A percentile compares a stretch with the other conserved stretches of the same genome.
These are phyloP conservation scores for Cryoendolithus antarcticus DNA, from an alignment of 2,329 filamentous ascomycete genomes.

Conservation along the genomic window DNA sequence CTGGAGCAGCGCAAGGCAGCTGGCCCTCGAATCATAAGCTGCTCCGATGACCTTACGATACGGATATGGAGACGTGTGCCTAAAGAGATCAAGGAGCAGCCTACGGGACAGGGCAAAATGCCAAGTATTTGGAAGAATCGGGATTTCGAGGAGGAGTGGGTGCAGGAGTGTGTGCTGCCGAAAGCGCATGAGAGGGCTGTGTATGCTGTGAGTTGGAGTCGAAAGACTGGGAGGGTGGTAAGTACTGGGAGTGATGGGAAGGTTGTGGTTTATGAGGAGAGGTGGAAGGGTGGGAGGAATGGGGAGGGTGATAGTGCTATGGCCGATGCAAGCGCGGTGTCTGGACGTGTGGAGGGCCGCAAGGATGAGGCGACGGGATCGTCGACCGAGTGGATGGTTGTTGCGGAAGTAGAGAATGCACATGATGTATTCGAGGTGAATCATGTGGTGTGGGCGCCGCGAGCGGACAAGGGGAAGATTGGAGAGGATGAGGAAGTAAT, in stretches of 20 bases:
- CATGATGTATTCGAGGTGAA: slow-evolving; percentile 95
- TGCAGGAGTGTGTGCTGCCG: slow-evolving; percentile 64
- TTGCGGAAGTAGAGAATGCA: slow-evolving; percentile 57
- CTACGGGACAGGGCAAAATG: slow-evolving; percentile 45
- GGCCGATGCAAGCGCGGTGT: slow-evolving; percentile 8
- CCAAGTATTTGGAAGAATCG: slow-evolving; percentile 78
- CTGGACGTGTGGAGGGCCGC: too few relatives aligned
- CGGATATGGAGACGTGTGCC: slow-evolving; percentile 63
- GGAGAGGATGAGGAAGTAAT: slow-evolving; percentile 68
- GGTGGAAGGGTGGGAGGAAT: slow-evolving; percentile 19
- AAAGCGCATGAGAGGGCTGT: slow-evolving; percentile 64
- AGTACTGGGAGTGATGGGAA: slow-evolving; percentile 80
- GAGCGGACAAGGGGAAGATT: slow-evolving; percentile 54
- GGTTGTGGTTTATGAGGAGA: slow-evolving; percentile 67
- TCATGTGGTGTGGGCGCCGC: slow-evolving; percentile 74
- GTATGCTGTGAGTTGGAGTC: slow-evolving; percentile 79
- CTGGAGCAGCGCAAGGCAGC: slow-evolving; percentile 27
- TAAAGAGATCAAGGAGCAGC: slow-evolving; percentile 37
- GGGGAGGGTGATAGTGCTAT: slow-evolving; percentile 16
- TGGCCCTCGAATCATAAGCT: slow-evolving; percentile 58
- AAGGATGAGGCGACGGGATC: slow-evolving; percentile 1
- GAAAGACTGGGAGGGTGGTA: slow-evolving; percentile 62
- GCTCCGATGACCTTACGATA: slow-evolving; percentile 70
- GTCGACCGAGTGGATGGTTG: slow-evolving; percentile 54
- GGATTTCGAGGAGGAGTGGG: slow-evolving; percentile 69